Conservation (phyloP, 306 rosid genomes). For the Fagus sylvatica region DNA sequence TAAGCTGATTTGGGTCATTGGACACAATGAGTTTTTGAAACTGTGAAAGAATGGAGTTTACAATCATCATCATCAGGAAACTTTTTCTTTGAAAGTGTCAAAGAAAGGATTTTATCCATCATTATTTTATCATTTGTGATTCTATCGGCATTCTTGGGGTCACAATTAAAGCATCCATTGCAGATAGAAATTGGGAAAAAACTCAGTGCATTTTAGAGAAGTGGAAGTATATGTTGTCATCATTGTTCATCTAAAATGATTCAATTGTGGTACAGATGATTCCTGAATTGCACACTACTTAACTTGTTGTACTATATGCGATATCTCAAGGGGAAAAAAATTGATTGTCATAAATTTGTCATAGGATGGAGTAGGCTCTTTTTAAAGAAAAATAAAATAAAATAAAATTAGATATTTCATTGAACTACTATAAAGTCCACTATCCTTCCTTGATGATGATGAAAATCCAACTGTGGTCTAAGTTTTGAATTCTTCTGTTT, state of each 20-base stretch:
- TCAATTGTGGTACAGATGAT: background rate
- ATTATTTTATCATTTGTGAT: too few relatives aligned
- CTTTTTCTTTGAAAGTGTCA: too few relatives aligned
- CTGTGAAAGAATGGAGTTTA: too few relatives aligned
- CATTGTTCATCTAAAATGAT: background rate
- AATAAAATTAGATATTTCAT: background rate
- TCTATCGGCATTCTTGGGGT: background rate
- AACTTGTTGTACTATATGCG: background rate
- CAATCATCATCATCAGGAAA: too few relatives aligned
- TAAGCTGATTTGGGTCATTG: too few relatives aligned
- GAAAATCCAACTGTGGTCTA: background rate
- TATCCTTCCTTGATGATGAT: constrained; percentile 16
- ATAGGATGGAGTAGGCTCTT: background rate
- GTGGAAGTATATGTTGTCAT: background rate
- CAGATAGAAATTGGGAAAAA: background rate
- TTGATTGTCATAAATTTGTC: background rate
- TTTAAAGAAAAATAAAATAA: too few relatives aligned
- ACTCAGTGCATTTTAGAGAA: background rate
- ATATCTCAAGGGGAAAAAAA: background rate
- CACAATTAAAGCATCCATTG: background rate
- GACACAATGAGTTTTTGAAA: too few relatives aligned
- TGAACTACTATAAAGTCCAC: background rate
- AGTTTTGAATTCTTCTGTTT: constrained; percentile 28
- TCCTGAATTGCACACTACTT: background rate
- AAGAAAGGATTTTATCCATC: background rate